Evolutionary conservation across 1,284 basidiomycete genomes (phyloP), one percentile per base, ranked within the genome.

Genomic region (Wallemia hederae): DNA sequence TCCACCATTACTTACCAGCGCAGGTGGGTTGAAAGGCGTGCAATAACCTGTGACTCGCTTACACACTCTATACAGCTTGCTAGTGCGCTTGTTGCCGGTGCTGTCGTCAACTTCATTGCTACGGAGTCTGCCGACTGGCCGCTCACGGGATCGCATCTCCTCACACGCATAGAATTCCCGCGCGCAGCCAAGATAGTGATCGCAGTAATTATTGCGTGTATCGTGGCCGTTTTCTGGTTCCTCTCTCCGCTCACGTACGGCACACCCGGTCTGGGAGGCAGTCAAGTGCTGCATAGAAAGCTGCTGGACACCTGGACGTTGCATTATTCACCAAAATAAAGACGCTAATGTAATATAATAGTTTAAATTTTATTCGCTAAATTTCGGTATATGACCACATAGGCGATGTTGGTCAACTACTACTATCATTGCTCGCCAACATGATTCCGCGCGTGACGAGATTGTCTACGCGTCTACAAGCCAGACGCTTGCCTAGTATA

Each of bases 1-100:
- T 97, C 27, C 91, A 97, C 69, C 91, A 97, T 73, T 96, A 97
- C 70, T 83, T 96, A 70, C 91, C 91, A 0, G 88, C 92, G 0
- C 76, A 92, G 25, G 56, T 58, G 25, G 17, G 56, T 58, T 28
- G 56, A 7, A 58, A 24, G 17, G 25, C 19, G 25, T 11, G 25
- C 14, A 28, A 11, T 34, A 34, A 34, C 7, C 25, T 58, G 19
- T 14, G 14, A 33, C 31, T 9, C n/a, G 39, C 11, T n/a, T 49
- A 49, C n/a, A n/a, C n/a, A n/a, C 33, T 34, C 14, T n/a, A n/a
- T 34, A 58, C 72, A 74, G 70, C 77, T 98, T 49, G 84, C 86
- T 25, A 91, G 89, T 5, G 83, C 88, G 17, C 76, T 98, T 61
- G 80, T 94, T 58, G 87, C 91, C 19, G 94, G 92, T 55, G 78